Evolutionary conservation across 139 green algal species (phyloP).

Genomic region (Protoeuglena noctilucae): DNA sequence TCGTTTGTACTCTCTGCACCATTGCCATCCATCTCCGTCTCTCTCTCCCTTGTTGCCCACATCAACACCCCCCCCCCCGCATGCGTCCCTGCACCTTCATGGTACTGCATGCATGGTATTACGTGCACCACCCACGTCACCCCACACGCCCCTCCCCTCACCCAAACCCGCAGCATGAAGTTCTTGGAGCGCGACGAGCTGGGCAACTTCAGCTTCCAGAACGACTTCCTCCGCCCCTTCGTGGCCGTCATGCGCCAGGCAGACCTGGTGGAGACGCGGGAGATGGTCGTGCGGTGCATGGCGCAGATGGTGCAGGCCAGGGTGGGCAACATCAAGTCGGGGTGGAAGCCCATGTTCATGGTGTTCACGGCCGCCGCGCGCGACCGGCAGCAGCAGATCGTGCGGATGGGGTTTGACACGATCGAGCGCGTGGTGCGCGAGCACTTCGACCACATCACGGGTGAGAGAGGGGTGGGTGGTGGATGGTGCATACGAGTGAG

Average conservation of each 20-base stretch:
- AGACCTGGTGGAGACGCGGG: constrained; percentile 73
- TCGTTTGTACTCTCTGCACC: too few relatives aligned
- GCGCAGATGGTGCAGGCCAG: constrained; percentile 77
- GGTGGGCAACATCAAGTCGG: constrained; percentile 86
- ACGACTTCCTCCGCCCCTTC: constrained; percentile 96
- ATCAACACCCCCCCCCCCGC: too few relatives aligned
- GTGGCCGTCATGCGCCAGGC: constrained; percentile 84
- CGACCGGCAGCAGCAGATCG: constrained; percentile 56
- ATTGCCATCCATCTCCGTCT: too few relatives aligned
- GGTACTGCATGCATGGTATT: too few relatives aligned
- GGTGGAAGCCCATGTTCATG: constrained; percentile 99
- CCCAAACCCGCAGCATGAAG: too few relatives aligned
- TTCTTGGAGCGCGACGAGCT: constrained; percentile 96
- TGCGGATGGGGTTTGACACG: constrained; percentile 79
- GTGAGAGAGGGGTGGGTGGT: neutral
- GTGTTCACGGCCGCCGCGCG: constrained; percentile 89
- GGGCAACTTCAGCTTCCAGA: constrained; percentile 98
- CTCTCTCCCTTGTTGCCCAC: too few relatives aligned
- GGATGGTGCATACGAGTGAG: too few relatives aligned
- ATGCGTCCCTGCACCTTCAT: too few relatives aligned
- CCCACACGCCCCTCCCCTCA: too few relatives aligned
- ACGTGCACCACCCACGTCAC: too few relatives aligned
- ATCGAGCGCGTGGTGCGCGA: constrained; percentile 96
- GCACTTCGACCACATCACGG: constrained; percentile 90
- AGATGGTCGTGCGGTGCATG: constrained; percentile 92